A percentile compares a stretch with the other conserved stretches of the same genome.
These are phyloP conservation scores for Puccinia coronata DNA, from an alignment of 1,284 basidiomycete species.

Conservation along the genomic window DNA sequence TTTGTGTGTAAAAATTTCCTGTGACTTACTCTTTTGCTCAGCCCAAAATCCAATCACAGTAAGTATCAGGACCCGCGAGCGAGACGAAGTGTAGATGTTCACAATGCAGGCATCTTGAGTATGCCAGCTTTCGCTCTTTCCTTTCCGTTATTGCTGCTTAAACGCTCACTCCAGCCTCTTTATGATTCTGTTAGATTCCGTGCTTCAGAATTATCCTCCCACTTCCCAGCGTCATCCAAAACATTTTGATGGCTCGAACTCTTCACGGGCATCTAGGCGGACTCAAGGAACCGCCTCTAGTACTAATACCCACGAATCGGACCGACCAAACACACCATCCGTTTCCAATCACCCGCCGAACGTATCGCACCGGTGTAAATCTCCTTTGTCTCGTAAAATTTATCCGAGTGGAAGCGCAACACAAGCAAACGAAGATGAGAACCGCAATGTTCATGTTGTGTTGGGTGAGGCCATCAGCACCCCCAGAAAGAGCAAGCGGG, in stretches of 20 bases:
- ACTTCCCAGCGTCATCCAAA: conserved; percentile 20
- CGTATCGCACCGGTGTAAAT: conserved; percentile 4
- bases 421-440: not conserved
- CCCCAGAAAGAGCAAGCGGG: not conserved
- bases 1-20: too few species aligned
- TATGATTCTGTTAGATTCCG: not conserved
- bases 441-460: conserved; percentile 15
- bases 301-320: conserved; percentile 9
- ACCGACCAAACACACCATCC: not conserved
- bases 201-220: conserved; percentile 28
- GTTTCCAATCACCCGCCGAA: not conserved
- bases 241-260: not conserved
- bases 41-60: conserved; percentile 2
- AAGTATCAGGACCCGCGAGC: not conserved
- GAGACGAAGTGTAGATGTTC: conserved; percentile 28
- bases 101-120: conserved; percentile 36
- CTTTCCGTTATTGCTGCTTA: not conserved
- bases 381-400: conserved; percentile 19
- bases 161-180: not conserved
- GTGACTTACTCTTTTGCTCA: not conserved
- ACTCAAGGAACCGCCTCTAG: conserved; percentile 12
- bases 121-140: not conserved
- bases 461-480: conserved; percentile 41
- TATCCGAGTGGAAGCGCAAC: conserved; percentile 24
- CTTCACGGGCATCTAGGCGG: conserved; percentile 2